Base-by-base conservation (phyloP, 768 basidiomycete genomes). In the Russula sp. region DNA sequence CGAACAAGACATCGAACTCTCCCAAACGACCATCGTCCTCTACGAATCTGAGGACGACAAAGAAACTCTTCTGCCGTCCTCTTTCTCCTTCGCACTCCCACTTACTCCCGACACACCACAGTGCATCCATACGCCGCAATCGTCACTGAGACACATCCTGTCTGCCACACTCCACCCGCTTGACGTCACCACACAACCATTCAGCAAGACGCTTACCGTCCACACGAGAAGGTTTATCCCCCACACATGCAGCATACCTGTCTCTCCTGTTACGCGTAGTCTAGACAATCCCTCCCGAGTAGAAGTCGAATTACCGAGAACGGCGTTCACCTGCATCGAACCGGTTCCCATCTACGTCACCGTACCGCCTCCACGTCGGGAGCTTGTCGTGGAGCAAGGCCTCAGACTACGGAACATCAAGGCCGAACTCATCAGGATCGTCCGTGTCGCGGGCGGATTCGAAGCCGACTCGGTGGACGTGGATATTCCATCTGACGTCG, bases 71-170 rank as follows among this genome's bases (percentile, higher is more conserved):
- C 75, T 85, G 60, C 86, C 87, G 5, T 78, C 84, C 2, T 80
- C 81, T 22, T 81, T 87, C 63, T 84, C 87, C n/a, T 95, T 94
- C 73, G 82, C 89, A 41, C 84, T 95, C 63, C 89, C 88, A 11
- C 78, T 95, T 56, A 82, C 79, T 61, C 74, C 81, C 45, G 93
- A 95, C 72, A 84, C 88, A 7, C 93, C 93, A 0, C 89, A 93
- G 71, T 90, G 88, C 43, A 77, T 93, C 35, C 84, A 86, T 67
- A 89, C 91, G 5, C 78, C 85, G 16, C 81, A 82, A 64, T 93
- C 92, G 2, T 82, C 84, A 0, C 76, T 95, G 56, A 78, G 79
- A 14, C 88, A 95, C 71, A 76, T 79, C 16, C 76, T 95, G 48
- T 84, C 81, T 13, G 92, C 87, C 38, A 82, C 79, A 1, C 74